A percentile compares a stretch with the other conserved stretches of the same genome.
phyloP scores from a whole-genome alignment of 2,329 filamentous ascomycete species.

The Aspergillus luchuensis region DNA sequence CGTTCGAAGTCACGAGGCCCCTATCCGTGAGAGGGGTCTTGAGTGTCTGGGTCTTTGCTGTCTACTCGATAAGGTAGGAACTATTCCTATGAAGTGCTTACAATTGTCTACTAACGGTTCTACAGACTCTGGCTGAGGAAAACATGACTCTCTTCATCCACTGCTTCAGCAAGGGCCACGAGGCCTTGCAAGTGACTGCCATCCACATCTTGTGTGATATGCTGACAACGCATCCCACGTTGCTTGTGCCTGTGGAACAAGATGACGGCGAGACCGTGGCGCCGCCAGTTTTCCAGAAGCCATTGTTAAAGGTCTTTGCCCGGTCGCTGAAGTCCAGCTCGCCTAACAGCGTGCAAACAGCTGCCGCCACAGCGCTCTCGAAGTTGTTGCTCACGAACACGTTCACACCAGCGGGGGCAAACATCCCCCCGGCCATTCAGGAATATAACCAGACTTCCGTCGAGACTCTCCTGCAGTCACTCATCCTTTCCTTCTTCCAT shows the following conservation, averaged over 20 bases:
- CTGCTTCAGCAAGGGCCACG: conserved; percentile 91
- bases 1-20: conserved; percentile 87
- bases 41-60: conserved; percentile 89
- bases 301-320: conserved; percentile 81
- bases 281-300: conserved; percentile 54
- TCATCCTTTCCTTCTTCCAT: conserved; percentile 87
- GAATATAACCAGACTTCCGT: conserved; percentile 59
- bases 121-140: conserved; percentile 77
- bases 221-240: conserved; percentile 80
- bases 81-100: background rate
- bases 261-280: conserved; percentile 53
- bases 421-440: conserved; percentile 55
- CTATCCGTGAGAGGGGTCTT: conserved; percentile 86
- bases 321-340: conserved; percentile 74
- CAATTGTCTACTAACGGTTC: conserved; percentile 16
- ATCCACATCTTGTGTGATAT: conserved; percentile 93
- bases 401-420: conserved; percentile 54
- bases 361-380: conserved; percentile 76
- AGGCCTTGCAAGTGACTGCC: conserved; percentile 83
- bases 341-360: conserved; percentile 74
- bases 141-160: conserved; percentile 93
- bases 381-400: conserved; percentile 83
- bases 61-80: conserved; percentile 73
- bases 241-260: conserved; percentile 62
- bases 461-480: conserved; percentile 75